These are phyloP conservation scores for Phytophthora sansomeana DNA, from an alignment of 352 stramenopile species.

Conservation along the genomic window DNA sequence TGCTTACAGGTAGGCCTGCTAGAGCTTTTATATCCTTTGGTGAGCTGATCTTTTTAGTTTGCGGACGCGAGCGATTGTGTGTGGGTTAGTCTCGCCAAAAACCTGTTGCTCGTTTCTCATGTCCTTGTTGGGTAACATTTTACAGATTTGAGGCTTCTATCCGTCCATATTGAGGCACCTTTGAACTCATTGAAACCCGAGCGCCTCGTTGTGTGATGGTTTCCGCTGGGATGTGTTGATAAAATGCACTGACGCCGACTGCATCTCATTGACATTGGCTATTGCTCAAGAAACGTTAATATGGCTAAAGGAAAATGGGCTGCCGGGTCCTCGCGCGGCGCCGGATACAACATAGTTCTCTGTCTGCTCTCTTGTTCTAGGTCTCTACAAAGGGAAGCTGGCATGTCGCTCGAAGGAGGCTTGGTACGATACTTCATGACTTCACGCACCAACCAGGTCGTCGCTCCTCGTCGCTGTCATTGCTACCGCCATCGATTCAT, in stretches of 20 bases:
- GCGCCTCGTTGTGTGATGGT: not conserved
- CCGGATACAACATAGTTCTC: constrained; percentile 45
- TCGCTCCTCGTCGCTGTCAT: not conserved
- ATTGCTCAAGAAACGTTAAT: constrained; percentile 41
- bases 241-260: not conserved
- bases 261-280: constrained; percentile 20
- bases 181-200: not conserved
- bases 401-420: not conserved
- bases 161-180: too few relatives aligned
- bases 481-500: constrained; percentile 29
- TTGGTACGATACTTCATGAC: constrained; percentile 1
- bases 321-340: constrained; percentile 10
- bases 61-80: too few relatives aligned
- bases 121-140: too few relatives aligned
- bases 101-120: too few relatives aligned
- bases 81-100: too few relatives aligned
- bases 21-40: too few relatives aligned
- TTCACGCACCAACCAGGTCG: not conserved
- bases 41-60: too few relatives aligned
- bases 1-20: too few relatives aligned
- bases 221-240: not conserved
- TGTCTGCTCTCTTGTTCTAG: constrained; percentile 44
- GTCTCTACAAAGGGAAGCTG: constrained; percentile 41
- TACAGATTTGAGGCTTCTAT: too few relatives aligned
- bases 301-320: constrained; percentile 38